Conservation (phyloP, 108 stramenopile genomes). For the Nannochloropsis gaditana region DNA sequence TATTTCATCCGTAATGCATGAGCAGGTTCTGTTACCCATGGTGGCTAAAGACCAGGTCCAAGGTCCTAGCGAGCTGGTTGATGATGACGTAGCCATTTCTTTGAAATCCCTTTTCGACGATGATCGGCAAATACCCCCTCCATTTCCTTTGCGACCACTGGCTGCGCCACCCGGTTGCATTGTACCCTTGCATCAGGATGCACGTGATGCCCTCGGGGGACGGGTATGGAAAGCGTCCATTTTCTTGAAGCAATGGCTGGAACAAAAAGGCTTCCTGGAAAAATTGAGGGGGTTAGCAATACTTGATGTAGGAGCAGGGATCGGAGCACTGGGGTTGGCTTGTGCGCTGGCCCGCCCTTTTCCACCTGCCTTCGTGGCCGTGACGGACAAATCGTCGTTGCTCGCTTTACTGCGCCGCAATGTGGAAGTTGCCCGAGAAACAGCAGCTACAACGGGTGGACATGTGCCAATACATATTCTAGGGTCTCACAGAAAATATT, state of each 20-base stretch:
- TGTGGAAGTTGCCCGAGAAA: not conserved
- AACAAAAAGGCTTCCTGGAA: not conserved
- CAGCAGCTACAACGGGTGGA: not conserved
- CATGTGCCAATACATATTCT: no score
- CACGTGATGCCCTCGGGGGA: not conserved
- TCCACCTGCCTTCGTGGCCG: not conserved
- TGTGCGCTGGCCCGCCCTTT: not conserved
- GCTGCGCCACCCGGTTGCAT: not conserved
- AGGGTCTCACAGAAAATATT: no score
- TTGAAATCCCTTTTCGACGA: not conserved
- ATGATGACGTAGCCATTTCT: not conserved
- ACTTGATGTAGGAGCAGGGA: not conserved
- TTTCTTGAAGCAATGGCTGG: not conserved
- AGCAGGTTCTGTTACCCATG: no score
- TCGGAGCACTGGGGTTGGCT: not conserved
- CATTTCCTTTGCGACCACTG: not conserved
- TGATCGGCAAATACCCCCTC: not conserved
- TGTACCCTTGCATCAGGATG: not conserved
- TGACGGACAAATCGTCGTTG: not conserved
- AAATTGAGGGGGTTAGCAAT: not conserved
- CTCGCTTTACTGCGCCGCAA: not conserved
- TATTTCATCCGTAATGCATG: no score
- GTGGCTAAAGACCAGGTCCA: no score
- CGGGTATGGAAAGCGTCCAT: not conserved
- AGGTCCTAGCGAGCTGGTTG: no score